Evolutionary conservation across 208 protist species (phyloP).

Genomic region (Leptomonas pyrrhocoris): DNA sequence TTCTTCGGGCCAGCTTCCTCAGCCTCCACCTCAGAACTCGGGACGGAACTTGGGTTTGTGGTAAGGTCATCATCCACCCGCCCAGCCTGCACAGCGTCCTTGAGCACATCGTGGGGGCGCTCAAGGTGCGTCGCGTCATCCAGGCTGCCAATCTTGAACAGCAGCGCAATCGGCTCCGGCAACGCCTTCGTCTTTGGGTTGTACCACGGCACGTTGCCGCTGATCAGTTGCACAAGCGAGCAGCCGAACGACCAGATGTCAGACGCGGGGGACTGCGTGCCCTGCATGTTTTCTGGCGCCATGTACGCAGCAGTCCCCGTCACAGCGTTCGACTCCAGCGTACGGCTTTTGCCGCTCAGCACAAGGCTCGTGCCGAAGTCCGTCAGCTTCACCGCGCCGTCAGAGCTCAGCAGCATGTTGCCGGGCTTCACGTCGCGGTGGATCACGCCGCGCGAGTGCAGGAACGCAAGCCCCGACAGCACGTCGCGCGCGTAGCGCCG

Average conservation of each 20-base stretch:
- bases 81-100: constrained; percentile 12
- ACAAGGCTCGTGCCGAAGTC: constrained; percentile 85
- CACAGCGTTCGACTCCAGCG: constrained; percentile 42
- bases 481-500: constrained; percentile 60
- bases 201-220: constrained; percentile 60
- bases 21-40: background rate
- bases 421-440: constrained; percentile 88
- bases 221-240: constrained; percentile 74
- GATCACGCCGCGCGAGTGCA: constrained; percentile 71
- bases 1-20: background rate
- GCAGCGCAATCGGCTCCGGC: constrained; percentile 45
- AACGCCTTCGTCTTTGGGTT: constrained; percentile 21
- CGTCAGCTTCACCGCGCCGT: constrained; percentile 77
- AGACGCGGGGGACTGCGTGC: constrained; percentile 59
- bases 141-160: constrained; percentile 65
- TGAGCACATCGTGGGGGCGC: constrained; percentile 37
- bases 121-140: constrained; percentile 37
- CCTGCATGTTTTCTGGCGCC: constrained; percentile 68
- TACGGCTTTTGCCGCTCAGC: constrained; percentile 35
- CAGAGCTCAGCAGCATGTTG: constrained; percentile 80
- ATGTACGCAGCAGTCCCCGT: constrained; percentile 81
- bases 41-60: background rate
- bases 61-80: background rate
- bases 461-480: constrained; percentile 56
- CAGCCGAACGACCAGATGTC: constrained; percentile 90